Evolutionary conservation across 805 yeast species (phyloP).

Genomic region (Hanseniaspora lachancei): DNA sequence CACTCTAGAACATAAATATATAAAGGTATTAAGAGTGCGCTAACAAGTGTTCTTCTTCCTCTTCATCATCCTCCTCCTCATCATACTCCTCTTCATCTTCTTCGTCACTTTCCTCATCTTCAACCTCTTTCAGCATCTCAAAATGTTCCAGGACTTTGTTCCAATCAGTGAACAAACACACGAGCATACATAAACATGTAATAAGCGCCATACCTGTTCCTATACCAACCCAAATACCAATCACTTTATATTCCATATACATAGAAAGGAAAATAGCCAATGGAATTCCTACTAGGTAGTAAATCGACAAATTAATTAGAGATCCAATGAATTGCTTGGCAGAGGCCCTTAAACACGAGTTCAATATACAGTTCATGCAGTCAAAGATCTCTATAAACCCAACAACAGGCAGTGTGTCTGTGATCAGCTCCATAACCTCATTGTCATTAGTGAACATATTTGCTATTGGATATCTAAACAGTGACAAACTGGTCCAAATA

Average conservation of each 20-base stretch:
- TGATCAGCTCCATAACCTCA: constrained; percentile 41
- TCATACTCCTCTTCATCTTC: constrained; percentile 21
- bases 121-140: constrained; percentile 27
- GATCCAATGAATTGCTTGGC: constrained; percentile 76
- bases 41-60: neutral
- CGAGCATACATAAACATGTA: constrained; percentile 37
- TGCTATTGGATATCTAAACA: constrained; percentile 37
- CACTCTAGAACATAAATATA: no score
- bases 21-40: neutral
- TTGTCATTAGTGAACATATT: constrained; percentile 47
- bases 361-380: constrained; percentile 56
- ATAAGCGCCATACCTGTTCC: constrained; percentile 44
- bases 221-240: constrained; percentile 71
- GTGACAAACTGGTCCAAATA: neutral
- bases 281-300: constrained; percentile 68
- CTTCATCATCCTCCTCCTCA: constrained; percentile 10
- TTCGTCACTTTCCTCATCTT: constrained; percentile 23
- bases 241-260: constrained; percentile 33
- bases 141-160: constrained; percentile 36
- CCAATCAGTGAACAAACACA: constrained; percentile 42
- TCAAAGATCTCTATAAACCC: constrained; percentile 62
- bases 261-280: constrained; percentile 46
- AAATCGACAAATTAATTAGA: constrained; percentile 49
- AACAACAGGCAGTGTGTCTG: constrained; percentile 43
- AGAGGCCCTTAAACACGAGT: constrained; percentile 75